phyloP scores from a whole-genome alignment of 371 early-diverging fungal genomes.

The Mortierella sp. region DNA sequence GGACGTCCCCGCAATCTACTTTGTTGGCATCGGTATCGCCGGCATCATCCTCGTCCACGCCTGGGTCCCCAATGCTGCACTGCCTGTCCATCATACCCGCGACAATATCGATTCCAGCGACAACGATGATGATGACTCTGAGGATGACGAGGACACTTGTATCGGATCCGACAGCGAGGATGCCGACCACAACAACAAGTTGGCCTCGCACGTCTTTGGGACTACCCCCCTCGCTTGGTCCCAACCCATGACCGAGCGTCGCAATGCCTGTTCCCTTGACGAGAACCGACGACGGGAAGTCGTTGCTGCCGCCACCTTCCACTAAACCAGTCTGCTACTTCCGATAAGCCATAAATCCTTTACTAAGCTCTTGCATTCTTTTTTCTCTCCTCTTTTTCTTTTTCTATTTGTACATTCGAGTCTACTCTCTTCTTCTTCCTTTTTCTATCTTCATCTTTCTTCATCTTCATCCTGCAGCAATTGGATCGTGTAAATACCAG shows the following conservation, averaged over 20 bases:
- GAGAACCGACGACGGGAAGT: slow-evolving; percentile 30
- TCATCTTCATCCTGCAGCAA: not conserved
- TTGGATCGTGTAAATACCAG: not conserved
- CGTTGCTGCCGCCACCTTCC: not conserved
- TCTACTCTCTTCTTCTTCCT: not conserved
- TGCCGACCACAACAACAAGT: not conserved
- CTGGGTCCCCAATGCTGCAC: slow-evolving; percentile 30
- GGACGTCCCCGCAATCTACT: slow-evolving; percentile 49
- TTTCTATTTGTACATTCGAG: slow-evolving; percentile 16
- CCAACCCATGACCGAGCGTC: slow-evolving; percentile 12
- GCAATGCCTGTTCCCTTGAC: slow-evolving; percentile 44
- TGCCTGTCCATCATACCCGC: slow-evolving; percentile 6
- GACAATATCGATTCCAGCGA: not conserved
- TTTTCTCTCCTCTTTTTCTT: not conserved
- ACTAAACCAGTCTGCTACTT: not conserved
- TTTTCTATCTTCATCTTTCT: not conserved
- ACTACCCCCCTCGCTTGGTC: not conserved
- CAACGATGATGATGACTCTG: not conserved
- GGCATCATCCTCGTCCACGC: slow-evolving; percentile 48
- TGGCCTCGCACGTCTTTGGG: not conserved
- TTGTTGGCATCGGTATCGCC: slow-evolving; percentile 45
- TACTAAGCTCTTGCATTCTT: no score
- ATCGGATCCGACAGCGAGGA: not conserved
- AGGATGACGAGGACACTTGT: slow-evolving; percentile 19
- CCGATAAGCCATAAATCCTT: not conserved